A percentile compares a stretch with the other conserved stretches of the same genome.
phyloP scores from a whole-genome alignment of 2,329 filamentous ascomycete genomes.

The Hypoxylon sp. region DNA sequence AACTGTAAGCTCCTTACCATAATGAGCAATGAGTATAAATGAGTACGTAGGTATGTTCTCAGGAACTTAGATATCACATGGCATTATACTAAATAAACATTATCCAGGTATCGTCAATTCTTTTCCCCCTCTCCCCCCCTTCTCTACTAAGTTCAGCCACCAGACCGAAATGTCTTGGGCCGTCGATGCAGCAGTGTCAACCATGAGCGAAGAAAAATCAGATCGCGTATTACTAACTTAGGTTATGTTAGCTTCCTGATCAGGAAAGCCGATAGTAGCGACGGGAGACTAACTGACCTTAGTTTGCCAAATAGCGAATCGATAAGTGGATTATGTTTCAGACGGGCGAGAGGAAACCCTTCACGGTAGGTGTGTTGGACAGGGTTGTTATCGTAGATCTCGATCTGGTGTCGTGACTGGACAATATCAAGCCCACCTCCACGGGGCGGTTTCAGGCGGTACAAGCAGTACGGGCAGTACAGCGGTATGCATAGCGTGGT shows the following conservation, averaged over 20 bases:
- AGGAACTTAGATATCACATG: neutral
- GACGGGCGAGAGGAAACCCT: neutral
- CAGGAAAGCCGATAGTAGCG: neutral
- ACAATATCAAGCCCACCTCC: neutral
- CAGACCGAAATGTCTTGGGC: neutral
- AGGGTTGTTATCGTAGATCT: slow-evolving; percentile 12
- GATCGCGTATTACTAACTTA: neutral
- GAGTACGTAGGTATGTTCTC: slow-evolving; percentile 7
- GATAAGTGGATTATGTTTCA: neutral
- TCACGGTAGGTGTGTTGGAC: neutral
- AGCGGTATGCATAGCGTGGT: neutral
- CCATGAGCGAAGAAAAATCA: neutral
- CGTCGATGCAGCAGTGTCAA: neutral
- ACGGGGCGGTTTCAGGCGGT: neutral
- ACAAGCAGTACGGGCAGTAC: too few species aligned
- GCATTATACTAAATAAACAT: neutral
- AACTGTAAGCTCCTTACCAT: slow-evolving; percentile 1
- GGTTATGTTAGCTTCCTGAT: neutral
- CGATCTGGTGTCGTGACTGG: slow-evolving; percentile 13
- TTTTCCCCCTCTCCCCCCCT: neutral
- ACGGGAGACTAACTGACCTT: neutral
- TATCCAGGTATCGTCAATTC: neutral
- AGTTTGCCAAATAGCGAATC: neutral
- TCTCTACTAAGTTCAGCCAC: neutral
- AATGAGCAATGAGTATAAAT: slow-evolving; percentile 20